Evolutionary conservation across 345 rosid genomes (phyloP), one percentile per base, ranked within the genome.

Genomic region (Gossypium anomalum): DNA sequence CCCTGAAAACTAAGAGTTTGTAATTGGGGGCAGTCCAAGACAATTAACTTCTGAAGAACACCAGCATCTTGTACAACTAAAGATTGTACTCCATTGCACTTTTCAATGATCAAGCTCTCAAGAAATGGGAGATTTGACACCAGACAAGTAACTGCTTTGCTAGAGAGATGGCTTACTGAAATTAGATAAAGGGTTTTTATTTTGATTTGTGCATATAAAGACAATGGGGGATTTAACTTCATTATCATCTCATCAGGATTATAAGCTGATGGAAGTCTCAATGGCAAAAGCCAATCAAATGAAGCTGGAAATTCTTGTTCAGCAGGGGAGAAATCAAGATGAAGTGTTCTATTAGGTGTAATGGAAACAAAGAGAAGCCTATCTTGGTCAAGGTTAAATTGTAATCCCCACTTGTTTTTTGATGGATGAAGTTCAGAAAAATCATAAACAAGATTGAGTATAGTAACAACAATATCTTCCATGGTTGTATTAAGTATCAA

Each of bases 51-150:
- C 19, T 64, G 69, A 41, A 64, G 69, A 11, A 19, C 13, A n/a
- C 16, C 69, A 5, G 51, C 69, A 19, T 41, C 25, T 1, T 64
- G 27, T 10, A 64, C 12, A 44, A 3, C 16, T 64, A 64, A 41
- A 0, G 69, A 64, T 64, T 19, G 16, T 3, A 64, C 69, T 41
- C 69, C 69, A 41, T 64, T 64, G 43, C 68, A 64, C 13, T 19
- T 64, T 64, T 44, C 25, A 9, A 64, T 64, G 8, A 45, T 41
- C 49, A 64, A 64, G 23, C 69, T 64, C 69, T 64, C 69, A 10
- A 64, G 51, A 43, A 64, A 41, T n/a, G 27, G 69, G 48, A 64
- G 48, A 41, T 64, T 41, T 2, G 51, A 64, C 25, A 44, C 69
- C 69, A 64, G 2, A 10, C 15, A 43, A 38, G 68, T 64, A 43